Evolutionary conservation across 345 rosid species (phyloP), one percentile per base, ranked within the genome.

Genomic region (Eutrema yunnanense): DNA sequence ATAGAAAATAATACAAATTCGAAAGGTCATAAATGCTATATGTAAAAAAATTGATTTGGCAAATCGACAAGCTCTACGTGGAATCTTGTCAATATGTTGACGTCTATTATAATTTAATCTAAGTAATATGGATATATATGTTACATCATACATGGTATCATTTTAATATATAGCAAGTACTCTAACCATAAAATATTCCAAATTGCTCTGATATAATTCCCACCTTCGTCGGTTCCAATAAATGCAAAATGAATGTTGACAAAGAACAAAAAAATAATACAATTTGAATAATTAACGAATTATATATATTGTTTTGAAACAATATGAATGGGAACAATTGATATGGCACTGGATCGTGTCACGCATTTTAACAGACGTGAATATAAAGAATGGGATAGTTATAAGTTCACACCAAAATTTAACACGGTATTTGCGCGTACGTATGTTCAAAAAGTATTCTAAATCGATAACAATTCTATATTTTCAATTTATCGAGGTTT

Each of bases 301-400:
- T 19, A 33, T 42, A 27, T 49, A 65, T 22, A 38, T 26, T 5
- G 9, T 40, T 26, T 26, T 13, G 2, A 30, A 14, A 30, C 11
- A 26, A 22, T 4, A 34, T 5, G 34, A 0, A 13, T 52, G 13
- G 19, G 42, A 73, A 48, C 42, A 16, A 65, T 56, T 55, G 52
- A 65, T 52, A 60, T 74, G 73, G 49, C 27, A 42, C 0, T 60
- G 63, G 69, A 61, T 68, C 64, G 78, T 67, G 62, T 74, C 63
- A 75, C 69, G 69, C 62, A 74, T 74, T 74, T 74, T 74, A 50
- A 52, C 73, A 51, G 63, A 75, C 65, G 70, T 69, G 58, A 75
- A 38, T 67, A 27, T 61, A 60, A 67, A 60, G 41, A 60, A 37
- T 51, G 56, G 57, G 26, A 68, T 69, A 44, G 68, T 29, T 43